Conservation (phyloP, 768 basidiomycete genomes). For the Daedaleopsis sinensis region DNA sequence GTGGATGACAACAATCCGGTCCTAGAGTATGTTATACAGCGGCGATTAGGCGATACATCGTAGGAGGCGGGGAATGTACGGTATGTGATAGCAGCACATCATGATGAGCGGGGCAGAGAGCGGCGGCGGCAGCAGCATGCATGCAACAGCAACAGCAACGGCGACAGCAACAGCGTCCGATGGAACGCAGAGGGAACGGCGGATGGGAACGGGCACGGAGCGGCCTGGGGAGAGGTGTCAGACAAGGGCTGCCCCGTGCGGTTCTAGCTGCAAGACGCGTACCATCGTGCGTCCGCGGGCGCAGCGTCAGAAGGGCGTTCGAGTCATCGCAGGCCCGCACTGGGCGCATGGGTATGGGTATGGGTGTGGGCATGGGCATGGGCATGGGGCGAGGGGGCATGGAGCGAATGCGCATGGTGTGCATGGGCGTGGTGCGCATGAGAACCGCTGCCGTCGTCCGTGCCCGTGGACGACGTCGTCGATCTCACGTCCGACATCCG, state of each 20-base stretch:
- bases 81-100: conserved; percentile 7
- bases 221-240: not conserved
- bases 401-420: not conserved
- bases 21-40: conserved; percentile 17
- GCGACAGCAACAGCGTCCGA: not conserved
- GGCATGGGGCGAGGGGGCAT: not conserved
- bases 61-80: conserved; percentile 10
- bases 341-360: not conserved
- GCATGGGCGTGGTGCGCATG: conserved; percentile 5
- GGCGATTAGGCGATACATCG: conserved; percentile 20
- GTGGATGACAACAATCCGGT: not conserved
- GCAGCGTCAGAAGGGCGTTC: conserved; percentile 13
- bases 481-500: conserved; percentile 30
- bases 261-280: not conserved
- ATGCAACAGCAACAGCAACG: too few species aligned
- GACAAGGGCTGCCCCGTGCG: not conserved
- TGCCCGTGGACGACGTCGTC: conserved; percentile 25
- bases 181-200: not conserved
- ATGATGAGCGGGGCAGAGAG: not conserved
- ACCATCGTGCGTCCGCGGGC: conserved; percentile 8
- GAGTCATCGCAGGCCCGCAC: not conserved
- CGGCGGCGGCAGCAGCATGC: too few species aligned
- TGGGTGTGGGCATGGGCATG: conserved; percentile 12
- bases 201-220: not conserved
- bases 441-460: conserved; percentile 17